phyloP scores from a whole-genome alignment of 352 stramenopile genomes.

The Globisporangium sylvaticum region DNA sequence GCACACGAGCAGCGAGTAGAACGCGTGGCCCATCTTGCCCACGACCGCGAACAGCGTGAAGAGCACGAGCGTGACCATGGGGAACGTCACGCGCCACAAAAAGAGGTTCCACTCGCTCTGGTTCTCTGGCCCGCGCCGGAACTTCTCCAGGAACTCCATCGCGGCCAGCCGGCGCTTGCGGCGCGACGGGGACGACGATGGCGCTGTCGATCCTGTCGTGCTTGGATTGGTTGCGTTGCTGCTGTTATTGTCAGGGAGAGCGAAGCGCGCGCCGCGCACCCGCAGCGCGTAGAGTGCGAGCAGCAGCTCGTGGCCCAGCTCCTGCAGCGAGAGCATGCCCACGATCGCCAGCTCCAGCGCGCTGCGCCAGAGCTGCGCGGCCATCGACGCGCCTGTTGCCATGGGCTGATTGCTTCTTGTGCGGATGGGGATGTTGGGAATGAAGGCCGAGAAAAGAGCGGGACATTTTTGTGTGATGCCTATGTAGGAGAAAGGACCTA shows the following conservation, averaged over 20 bases:
- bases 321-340: constrained; percentile 12
- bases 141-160: constrained; percentile 69
- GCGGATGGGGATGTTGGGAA: background rate
- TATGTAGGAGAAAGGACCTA: no score
- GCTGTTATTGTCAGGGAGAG: background rate
- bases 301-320: constrained; percentile 15
- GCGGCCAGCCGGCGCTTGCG: constrained; percentile 2
- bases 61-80: constrained; percentile 71
- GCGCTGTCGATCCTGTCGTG: constrained; percentile 4
- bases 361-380: constrained; percentile 25
- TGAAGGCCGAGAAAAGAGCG: background rate
- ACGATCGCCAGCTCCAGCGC: constrained; percentile 18
- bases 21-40: constrained; percentile 56
- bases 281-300: constrained; percentile 14
- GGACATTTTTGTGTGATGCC: background rate
- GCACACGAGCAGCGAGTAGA: constrained; percentile 69
- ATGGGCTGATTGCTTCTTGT: no score
- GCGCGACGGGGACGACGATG: background rate
- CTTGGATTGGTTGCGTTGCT: background rate
- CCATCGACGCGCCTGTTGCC: background rate
- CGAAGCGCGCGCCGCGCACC: constrained; percentile 7
- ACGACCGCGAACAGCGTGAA: constrained; percentile 60
- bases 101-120: constrained; percentile 83
- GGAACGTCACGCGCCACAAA: constrained; percentile 79
- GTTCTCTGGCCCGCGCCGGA: constrained; percentile 58